Evolutionary conservation across 2,329 filamentous ascomycete genomes (phyloP).

Genomic region (Ascochyta viciae-villosae): DNA sequence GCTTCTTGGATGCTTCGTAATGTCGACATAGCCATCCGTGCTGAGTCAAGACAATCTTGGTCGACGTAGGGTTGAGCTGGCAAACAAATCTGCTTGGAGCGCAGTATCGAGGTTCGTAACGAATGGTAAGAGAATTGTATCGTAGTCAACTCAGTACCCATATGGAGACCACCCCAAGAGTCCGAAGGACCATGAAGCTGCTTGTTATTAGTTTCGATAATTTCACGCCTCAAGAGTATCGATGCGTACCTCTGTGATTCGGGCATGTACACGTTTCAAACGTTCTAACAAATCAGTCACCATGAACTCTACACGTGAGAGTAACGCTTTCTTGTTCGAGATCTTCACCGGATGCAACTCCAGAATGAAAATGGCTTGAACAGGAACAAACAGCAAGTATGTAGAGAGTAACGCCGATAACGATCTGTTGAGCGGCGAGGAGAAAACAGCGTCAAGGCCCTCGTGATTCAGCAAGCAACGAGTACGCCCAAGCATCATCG

Average conservation of each 20-base stretch:
- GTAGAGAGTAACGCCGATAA: constrained; percentile 23
- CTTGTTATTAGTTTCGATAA: not conserved
- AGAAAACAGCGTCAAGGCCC: constrained; percentile 23
- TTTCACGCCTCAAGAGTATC: not conserved
- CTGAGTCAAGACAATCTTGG: constrained; percentile 20
- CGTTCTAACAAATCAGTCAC: constrained; percentile 22
- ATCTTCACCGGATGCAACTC: constrained; percentile 25
- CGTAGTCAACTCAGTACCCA: constrained; percentile 23
- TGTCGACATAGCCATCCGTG: constrained; percentile 27
- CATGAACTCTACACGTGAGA: constrained; percentile 20
- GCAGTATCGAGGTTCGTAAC: constrained; percentile 28
- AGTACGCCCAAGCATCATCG: constrained; percentile 30
- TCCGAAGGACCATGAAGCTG: constrained; percentile 22
- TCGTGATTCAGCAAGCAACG: constrained; percentile 25
- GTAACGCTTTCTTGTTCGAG: constrained; percentile 17
- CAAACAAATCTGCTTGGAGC: constrained; percentile 27
- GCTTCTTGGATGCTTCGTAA: constrained; percentile 22
- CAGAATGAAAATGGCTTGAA: constrained; percentile 24
- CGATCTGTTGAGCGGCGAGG: constrained; percentile 16
- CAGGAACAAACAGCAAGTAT: constrained; percentile 26
- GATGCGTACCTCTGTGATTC: constrained; percentile 19
- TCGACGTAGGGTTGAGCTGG: constrained; percentile 18
- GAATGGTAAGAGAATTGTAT: constrained; percentile 34
- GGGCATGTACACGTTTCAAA: constrained; percentile 18
- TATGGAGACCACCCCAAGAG: constrained; percentile 25